Evolutionary conservation across 2,329 filamentous ascomycete species (phyloP).

Genomic region (Botrytis sinoallii): DNA sequence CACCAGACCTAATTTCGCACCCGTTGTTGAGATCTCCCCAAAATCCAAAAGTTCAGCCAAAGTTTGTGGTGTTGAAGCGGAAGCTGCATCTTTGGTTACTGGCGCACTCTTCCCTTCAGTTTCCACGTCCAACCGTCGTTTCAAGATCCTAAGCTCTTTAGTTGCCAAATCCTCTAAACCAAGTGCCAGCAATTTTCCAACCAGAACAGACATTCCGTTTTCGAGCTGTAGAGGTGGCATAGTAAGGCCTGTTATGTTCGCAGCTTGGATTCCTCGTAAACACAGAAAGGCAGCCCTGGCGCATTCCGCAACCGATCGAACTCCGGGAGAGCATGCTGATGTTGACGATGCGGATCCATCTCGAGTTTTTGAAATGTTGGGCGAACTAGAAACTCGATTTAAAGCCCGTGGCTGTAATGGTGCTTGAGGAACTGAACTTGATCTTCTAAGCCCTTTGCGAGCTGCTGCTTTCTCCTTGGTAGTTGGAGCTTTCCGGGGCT

Average conservation of each 20-base stretch:
- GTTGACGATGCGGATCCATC: slow-evolving; percentile 41
- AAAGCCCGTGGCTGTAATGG: slow-evolving; percentile 60
- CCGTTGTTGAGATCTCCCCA: slow-evolving; percentile 43
- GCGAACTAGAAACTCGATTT: slow-evolving; percentile 59
- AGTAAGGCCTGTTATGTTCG: slow-evolving; percentile 49
- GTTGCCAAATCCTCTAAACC: slow-evolving; percentile 65
- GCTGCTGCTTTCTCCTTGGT: slow-evolving; percentile 42
- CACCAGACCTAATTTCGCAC: slow-evolving; percentile 51
- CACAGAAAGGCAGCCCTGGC: slow-evolving; percentile 64
- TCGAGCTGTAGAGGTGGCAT: slow-evolving; percentile 68
- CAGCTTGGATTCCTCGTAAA: slow-evolving; percentile 55
- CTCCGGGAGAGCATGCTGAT: slow-evolving; percentile 34
- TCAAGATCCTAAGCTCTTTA: slow-evolving; percentile 66
- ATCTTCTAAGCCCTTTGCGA: slow-evolving; percentile 49
- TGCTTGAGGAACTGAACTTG: slow-evolving; percentile 56
- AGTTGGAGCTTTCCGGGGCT: slow-evolving; percentile 26
- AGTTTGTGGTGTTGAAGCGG: slow-evolving; percentile 41
- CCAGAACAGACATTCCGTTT: slow-evolving; percentile 66
- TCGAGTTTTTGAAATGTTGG: slow-evolving; percentile 48
- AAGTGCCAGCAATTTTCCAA: slow-evolving; percentile 62
- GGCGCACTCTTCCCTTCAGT: slow-evolving; percentile 18
- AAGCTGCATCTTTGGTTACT: slow-evolving; percentile 35
- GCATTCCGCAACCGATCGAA: slow-evolving; percentile 53
- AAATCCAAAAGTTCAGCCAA: slow-evolving; percentile 63
- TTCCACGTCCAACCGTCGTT: slow-evolving; percentile 55